phyloP scores from a whole-genome alignment of 345 rosid species.

The Salix brachista region DNA sequence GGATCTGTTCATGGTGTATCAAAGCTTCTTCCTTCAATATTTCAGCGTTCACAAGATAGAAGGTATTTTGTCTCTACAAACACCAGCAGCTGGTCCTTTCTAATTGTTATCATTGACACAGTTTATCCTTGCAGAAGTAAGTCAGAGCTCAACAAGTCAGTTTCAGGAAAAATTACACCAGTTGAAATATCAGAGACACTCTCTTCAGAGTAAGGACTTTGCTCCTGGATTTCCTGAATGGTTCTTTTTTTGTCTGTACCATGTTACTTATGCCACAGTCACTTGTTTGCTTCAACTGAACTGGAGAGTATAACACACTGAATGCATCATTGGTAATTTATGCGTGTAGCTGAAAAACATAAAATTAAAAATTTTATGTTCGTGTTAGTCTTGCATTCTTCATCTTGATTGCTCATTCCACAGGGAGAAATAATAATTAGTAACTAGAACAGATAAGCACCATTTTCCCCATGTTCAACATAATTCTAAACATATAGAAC shows the following conservation, averaged over 20 bases:
- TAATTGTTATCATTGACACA: neutral
- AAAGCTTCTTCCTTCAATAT: constrained; percentile 35
- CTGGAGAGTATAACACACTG: neutral
- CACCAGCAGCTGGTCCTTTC: neutral
- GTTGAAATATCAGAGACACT: constrained; percentile 26
- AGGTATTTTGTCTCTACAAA: constrained; percentile 38
- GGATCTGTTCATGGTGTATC: constrained; percentile 39
- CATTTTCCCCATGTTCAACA: constrained; percentile 7
- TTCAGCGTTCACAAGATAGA: constrained; percentile 36
- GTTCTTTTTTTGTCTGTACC: neutral
- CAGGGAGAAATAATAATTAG: neutral
- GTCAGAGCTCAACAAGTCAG: constrained; percentile 28
- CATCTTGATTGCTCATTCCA: neutral
- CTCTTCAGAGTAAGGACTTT: constrained; percentile 35
- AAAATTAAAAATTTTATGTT: neutral
- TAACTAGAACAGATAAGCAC: neutral
- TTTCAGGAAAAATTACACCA: constrained; percentile 35
- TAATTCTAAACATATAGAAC: constrained; percentile 8
- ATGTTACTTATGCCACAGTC: neutral
- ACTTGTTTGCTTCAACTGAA: neutral
- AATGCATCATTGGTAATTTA: neutral
- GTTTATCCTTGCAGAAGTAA: constrained; percentile 30
- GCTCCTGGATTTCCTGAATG: neutral
- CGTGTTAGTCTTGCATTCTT: neutral
- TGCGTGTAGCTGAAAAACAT: no score